Base-by-base conservation (phyloP, 306 rosid species). In the Lupinus albus region DNA sequence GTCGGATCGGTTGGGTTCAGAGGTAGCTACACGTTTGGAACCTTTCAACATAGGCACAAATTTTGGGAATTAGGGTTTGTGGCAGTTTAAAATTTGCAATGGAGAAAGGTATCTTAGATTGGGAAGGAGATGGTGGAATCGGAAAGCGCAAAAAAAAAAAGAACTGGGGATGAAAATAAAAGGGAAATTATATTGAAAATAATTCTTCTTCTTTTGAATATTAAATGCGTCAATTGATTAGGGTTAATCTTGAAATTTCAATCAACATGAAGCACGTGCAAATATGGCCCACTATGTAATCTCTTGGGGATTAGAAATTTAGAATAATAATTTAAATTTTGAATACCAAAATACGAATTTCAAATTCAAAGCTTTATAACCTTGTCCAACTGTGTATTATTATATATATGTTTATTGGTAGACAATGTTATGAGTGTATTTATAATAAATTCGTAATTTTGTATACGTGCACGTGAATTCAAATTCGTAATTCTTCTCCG, bases 21-120 rank as follows among this genome's bases (percentile, higher is more conserved):
- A 78, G 33, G 73, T 57, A 33, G 78, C 84, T 14, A 89, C 69
- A 72, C 91, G 99, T 62, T 94, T 94, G 28, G 95, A 68, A 50
- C 96, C 99, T 81, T 66, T 84, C 88, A 88, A 81, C 91, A 88
- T 79, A n/a, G 67, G 53, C 72, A 36, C 11, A 1, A 45, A 21
- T 49, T 56, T 36, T 36, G 51, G 67, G 50, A 44, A 74, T 21
- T 78, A 80, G 85, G 85, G 80, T 74, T 78, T 60, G 18, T 5
- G 38, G 5, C 8, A 28, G 47, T 45, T 14, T 45, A 11, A 44
- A 17, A 56, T 4, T 54, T 0, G 68, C 75, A 32, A 64, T 36
- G 38, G 46, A 48, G 20, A 7, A 9, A 39, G 45, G 21, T 70
- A 15, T n/a, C 58, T 6, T 69, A 11, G 35, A 6, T 32, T 1